Conservation (phyloP, 108 stramenopile genomes). For the Skeletonema grethae region DNA sequence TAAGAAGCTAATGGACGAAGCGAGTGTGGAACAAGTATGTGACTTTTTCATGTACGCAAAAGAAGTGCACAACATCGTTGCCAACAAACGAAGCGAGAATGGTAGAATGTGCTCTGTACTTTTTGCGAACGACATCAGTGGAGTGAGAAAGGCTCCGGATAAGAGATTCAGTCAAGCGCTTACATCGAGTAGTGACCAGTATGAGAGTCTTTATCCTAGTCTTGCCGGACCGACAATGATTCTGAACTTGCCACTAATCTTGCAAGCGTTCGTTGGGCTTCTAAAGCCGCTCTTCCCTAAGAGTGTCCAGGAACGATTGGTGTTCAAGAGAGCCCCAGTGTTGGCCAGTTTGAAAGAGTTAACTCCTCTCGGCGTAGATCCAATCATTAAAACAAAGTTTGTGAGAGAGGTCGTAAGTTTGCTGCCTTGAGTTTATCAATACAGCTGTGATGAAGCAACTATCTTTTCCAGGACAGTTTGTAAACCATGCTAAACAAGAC, state of each 20-base stretch:
- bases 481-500: background rate
- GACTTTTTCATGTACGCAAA: constrained; percentile 57
- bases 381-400: constrained; percentile 21
- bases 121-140: constrained; percentile 55
- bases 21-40: constrained; percentile 39
- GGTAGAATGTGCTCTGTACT: constrained; percentile 45
- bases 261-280: constrained; percentile 53
- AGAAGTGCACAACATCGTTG: constrained; percentile 48
- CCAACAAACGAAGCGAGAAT: constrained; percentile 39
- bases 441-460: background rate
- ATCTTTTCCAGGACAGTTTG: background rate
- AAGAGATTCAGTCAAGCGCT: constrained; percentile 41
- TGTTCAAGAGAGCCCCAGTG: constrained; percentile 48
- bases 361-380: constrained; percentile 34
- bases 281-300: constrained; percentile 52
- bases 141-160: constrained; percentile 45
- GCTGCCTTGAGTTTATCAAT: constrained; percentile 27
- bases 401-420: constrained; percentile 43
- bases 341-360: constrained; percentile 44
- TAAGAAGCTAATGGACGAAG: constrained; percentile 47
- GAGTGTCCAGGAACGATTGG: constrained; percentile 52
- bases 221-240: constrained; percentile 56
- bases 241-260: constrained; percentile 42
- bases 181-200: constrained; percentile 46
- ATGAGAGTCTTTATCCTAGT: constrained; percentile 49